phyloP scores from a whole-genome alignment of 1,139 yeast genomes.

The Ogataea hybrid region DNA sequence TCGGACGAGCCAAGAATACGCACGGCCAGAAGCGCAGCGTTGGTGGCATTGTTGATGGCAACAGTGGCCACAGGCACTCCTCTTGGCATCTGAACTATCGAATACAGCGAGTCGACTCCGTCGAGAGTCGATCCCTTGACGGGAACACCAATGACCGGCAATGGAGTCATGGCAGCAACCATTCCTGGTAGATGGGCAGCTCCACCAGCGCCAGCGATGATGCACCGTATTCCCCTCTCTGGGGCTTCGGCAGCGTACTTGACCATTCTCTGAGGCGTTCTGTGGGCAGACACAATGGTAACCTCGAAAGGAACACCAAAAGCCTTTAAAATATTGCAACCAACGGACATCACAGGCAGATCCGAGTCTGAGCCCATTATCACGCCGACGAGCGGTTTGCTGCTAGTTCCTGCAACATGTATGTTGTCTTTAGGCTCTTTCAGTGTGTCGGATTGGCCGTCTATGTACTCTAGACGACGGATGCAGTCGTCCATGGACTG shows the following conservation, averaged over 20 bases:
- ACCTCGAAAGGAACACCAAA: constrained; percentile 93
- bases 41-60: constrained; percentile 93
- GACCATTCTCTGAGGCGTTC: constrained; percentile 95
- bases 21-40: constrained; percentile 91
- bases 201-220: constrained; percentile 99
- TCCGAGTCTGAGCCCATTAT: constrained; percentile 99
- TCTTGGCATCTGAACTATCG: constrained; percentile 98
- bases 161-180: constrained; percentile 98
- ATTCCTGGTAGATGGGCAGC: constrained; percentile 99
- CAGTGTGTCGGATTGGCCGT: constrained; percentile 37
- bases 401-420: constrained; percentile 33
- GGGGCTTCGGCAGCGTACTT: constrained; percentile 87
- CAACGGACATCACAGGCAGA: constrained; percentile 91
- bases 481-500: constrained; percentile 84
- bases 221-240: constrained; percentile 79
- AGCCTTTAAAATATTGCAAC: constrained; percentile 77
- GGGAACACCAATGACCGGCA: constrained; percentile 98
- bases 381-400: constrained; percentile 76
- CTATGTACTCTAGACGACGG: constrained; percentile 61
- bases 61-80: constrained; percentile 99
- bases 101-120: constrained; percentile 95
- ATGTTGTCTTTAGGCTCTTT: constrained; percentile 26
- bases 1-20: constrained; percentile 78
- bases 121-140: constrained; percentile 92
- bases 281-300: constrained; percentile 96